Conservation (phyloP, 192 early-diverging fungal genomes). For the Gonapodya sp. region DNA sequence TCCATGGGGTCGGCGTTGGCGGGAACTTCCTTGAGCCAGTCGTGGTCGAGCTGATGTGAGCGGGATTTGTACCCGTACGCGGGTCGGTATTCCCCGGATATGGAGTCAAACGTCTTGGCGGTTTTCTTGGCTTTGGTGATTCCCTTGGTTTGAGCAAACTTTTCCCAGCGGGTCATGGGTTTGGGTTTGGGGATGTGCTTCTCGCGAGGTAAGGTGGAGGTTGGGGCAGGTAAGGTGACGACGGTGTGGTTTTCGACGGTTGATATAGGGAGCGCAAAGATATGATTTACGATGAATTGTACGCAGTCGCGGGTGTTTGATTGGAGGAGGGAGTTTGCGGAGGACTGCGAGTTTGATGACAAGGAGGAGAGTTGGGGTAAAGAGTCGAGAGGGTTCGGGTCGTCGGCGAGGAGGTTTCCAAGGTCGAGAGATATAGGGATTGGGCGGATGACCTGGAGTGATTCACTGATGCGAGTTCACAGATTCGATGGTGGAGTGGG, state of each 20-base stretch:
- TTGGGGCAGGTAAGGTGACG: slow-evolving; percentile 62
- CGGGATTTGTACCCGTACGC: slow-evolving; percentile 81
- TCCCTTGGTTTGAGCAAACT: slow-evolving; percentile 93
- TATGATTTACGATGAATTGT: slow-evolving; percentile 79
- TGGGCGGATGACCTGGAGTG: slow-evolving; percentile 48
- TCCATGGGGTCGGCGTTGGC: slow-evolving; percentile 67
- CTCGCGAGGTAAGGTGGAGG: slow-evolving; percentile 69
- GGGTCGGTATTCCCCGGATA: slow-evolving; percentile 68
- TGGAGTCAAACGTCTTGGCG: slow-evolving; percentile 77
- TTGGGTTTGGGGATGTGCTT: slow-evolving; percentile 86
- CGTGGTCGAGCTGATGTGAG: slow-evolving; percentile 58
- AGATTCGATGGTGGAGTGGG: background rate
- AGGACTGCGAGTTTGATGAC: too few species aligned
- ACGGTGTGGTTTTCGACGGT: slow-evolving; percentile 59
- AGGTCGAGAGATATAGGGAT: slow-evolving; percentile 78
- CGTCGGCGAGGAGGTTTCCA: slow-evolving; percentile 68
- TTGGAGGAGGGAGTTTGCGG: slow-evolving; percentile 51
- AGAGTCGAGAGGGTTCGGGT: slow-evolving; percentile 72
- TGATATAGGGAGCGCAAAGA: slow-evolving; percentile 68
- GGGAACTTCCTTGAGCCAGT: slow-evolving; percentile 95
- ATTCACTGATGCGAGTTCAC: slow-evolving; percentile 38
- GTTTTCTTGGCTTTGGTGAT: slow-evolving; percentile 81
- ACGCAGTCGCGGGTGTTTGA: slow-evolving; percentile 65
- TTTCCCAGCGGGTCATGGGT: slow-evolving; percentile 92
- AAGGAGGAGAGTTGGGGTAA: too few species aligned